Evolutionary conservation across 495 filamentous ascomycete species (phyloP).

Genomic region (Trichoderma reesei): DNA sequence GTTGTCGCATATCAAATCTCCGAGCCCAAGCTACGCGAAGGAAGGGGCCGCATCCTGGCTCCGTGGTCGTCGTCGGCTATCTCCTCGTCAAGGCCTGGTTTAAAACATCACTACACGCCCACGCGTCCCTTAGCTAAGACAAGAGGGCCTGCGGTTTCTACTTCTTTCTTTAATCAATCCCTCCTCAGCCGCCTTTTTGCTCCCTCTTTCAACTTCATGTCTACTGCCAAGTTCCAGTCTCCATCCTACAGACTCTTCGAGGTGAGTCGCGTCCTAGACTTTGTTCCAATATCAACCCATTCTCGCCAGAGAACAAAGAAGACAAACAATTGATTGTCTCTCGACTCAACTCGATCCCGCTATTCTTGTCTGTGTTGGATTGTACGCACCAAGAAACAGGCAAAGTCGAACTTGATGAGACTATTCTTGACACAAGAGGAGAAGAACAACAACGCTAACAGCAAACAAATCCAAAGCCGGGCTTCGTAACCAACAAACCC

Average conservation of each 20-base stretch:
- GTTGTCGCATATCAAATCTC: constrained; percentile 5
- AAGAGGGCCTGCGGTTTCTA: background rate
- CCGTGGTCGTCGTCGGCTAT: background rate
- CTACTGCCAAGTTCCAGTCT: constrained; percentile 37
- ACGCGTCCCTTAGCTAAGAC: constrained; percentile 1
- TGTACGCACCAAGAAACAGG: background rate
- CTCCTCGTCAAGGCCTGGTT: background rate
- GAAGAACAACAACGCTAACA: constrained; percentile 13
- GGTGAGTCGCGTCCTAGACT: constrained; percentile 25
- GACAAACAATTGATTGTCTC: background rate
- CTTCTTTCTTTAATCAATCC: background rate
- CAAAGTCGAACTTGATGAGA: background rate
- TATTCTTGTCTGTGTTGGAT: background rate
- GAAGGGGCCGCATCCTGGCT: background rate
- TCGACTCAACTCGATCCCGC: background rate
- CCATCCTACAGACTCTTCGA: constrained; percentile 42
- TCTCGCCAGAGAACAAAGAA: background rate
- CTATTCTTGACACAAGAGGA: background rate
- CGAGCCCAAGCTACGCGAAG: constrained; percentile 2
- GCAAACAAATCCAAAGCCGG: constrained; percentile 16
- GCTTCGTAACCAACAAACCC: constrained; percentile 17
- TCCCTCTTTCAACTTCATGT: constrained; percentile 30
- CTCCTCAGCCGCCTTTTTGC: background rate
- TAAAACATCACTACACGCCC: constrained; percentile 1
- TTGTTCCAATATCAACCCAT: background rate